Evolutionary conservation across 2,329 filamentous ascomycete genomes (phyloP).

Genomic region (Knoxdaviesia capensis): DNA sequence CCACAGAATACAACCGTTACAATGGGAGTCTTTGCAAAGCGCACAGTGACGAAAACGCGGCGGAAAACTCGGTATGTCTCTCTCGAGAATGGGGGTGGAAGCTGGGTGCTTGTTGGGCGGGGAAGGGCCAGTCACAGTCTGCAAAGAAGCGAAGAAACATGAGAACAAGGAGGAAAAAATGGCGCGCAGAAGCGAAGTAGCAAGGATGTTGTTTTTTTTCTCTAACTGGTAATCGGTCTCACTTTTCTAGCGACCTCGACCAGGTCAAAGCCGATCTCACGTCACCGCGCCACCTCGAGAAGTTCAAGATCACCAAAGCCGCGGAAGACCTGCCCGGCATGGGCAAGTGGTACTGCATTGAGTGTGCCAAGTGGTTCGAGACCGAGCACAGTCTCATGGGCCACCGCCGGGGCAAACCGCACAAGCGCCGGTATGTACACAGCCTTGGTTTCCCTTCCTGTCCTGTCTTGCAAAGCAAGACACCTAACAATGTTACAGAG

Average conservation of each 20-base stretch:
- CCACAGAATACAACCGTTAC: too few species aligned
- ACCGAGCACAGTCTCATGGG: conserved; percentile 53
- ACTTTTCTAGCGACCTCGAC: conserved; percentile 58
- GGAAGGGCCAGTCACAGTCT: too few species aligned
- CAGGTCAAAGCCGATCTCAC: conserved; percentile 72
- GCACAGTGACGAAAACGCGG: conserved; percentile 54
- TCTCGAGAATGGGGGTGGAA: not conserved
- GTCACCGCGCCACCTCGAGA: conserved; percentile 58
- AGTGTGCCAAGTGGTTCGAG: conserved; percentile 96
- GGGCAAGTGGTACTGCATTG: conserved; percentile 70
- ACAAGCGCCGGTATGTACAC: conserved; percentile 61
- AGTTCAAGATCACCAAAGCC: conserved; percentile 61
- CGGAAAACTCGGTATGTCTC: conserved; percentile 42
- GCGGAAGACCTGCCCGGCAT: conserved; percentile 75
- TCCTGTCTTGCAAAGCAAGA: conserved; percentile 7
- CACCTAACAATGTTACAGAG: conserved; percentile 25
- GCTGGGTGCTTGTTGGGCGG: too few species aligned
- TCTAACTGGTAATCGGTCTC: conserved; percentile 7
- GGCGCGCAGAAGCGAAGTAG: conserved; percentile 12
- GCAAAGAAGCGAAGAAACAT: not conserved
- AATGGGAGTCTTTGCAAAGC: conserved; percentile 51
- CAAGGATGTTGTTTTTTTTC: conserved; percentile 25
- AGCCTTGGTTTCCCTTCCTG: too few species aligned
- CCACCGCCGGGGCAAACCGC: conserved; percentile 75
- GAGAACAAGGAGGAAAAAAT: conserved; percentile 1